A percentile compares a stretch with the other conserved stretches of the same genome.
phyloP scores from a whole-genome alignment of 306 rosid genomes.

The cucumber (Cucumis sativus) region Cucumber_9930_V3 NC_026660.2:28041001-28041500 shows the following conservation, averaged over 20 bases:
- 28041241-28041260: conserved; percentile 93
- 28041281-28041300: conserved; percentile 56
- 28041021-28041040: background rate
- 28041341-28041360: background rate
- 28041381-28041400: background rate
- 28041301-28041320: conserved; percentile 83
- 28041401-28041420: background rate
- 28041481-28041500: conserved; percentile 98
- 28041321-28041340: background rate
- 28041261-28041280: conserved; percentile 52
- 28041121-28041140: conserved; percentile 80
- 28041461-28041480: conserved; percentile 76
- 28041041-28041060: background rate
- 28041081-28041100: background rate
- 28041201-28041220: conserved; percentile 87
- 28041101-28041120: conserved; percentile 33
- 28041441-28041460: conserved; percentile 7
- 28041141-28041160: conserved; percentile 91
- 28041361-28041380: background rate
- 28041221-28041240: conserved; percentile 94
- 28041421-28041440: background rate
- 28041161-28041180: conserved; percentile 70
- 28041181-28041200: conserved; percentile 78
- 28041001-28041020: conserved; percentile 2
- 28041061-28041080: background rate